Conservation (phyloP, 2,329 filamentous ascomycete genomes). For the Diaporthe citriasiana region DNA sequence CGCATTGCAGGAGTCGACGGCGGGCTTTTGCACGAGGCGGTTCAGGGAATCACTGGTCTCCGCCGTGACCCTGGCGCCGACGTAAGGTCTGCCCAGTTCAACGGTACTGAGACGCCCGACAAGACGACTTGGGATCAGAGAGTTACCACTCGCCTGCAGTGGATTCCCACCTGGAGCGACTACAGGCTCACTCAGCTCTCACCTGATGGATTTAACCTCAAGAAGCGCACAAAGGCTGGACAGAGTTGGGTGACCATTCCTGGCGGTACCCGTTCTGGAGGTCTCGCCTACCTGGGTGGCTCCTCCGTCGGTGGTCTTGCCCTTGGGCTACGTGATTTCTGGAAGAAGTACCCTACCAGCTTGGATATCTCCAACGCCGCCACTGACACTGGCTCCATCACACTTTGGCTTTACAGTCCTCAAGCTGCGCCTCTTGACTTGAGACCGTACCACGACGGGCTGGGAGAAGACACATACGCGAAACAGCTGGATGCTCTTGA, state of each 20-base stretch:
- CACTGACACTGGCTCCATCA: slow-evolving; percentile 64
- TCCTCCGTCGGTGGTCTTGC: slow-evolving; percentile 70
- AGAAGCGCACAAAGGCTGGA: slow-evolving; percentile 71
- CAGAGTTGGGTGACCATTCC: slow-evolving; percentile 71
- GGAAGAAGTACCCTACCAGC: slow-evolving; percentile 73
- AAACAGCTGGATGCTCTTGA: slow-evolving; percentile 72
- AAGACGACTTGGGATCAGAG: slow-evolving; percentile 61
- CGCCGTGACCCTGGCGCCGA: slow-evolving; percentile 65
- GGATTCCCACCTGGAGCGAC: slow-evolving; percentile 71
- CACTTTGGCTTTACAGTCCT: slow-evolving; percentile 50
- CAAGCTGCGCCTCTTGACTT: slow-evolving; percentile 19
- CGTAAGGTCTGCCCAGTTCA: slow-evolving; percentile 64
- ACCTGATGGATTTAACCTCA: slow-evolving; percentile 71
- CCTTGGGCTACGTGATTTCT: slow-evolving; percentile 71
- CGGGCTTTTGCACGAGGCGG: slow-evolving; percentile 69
- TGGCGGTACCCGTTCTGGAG: slow-evolving; percentile 67
- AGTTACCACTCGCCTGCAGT: slow-evolving; percentile 63
- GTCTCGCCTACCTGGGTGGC: slow-evolving; percentile 71
- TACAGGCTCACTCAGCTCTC: slow-evolving; percentile 71
- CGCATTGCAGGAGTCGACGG: slow-evolving; percentile 68
- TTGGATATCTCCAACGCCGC: slow-evolving; percentile 68
- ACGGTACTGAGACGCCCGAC: slow-evolving; percentile 60
- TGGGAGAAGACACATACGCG: slow-evolving; percentile 68
- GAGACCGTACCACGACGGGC: slow-evolving; percentile 59
- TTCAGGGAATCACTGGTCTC: slow-evolving; percentile 72